phyloP scores from a whole-genome alignment of 2,329 filamentous ascomycete species.

The Alternaria sp. region DNA sequence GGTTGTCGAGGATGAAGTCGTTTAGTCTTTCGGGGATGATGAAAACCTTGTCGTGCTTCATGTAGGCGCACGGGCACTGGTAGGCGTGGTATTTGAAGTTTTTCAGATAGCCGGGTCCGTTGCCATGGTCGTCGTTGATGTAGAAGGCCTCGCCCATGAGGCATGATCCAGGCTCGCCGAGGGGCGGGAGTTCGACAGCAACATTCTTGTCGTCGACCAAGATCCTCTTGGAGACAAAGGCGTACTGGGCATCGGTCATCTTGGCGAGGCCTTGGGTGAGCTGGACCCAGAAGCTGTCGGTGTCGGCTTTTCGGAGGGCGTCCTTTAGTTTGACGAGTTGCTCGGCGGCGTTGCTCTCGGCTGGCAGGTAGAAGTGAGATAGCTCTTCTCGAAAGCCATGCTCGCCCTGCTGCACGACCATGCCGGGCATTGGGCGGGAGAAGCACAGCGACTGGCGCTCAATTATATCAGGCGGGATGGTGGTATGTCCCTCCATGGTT shows the following conservation, averaged over 20 bases:
- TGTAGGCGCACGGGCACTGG: constrained; percentile 71
- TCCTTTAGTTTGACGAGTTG: constrained; percentile 67
- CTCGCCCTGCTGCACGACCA: constrained; percentile 56
- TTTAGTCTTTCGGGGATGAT: constrained; percentile 69
- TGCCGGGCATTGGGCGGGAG: constrained; percentile 52
- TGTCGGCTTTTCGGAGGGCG: constrained; percentile 61
- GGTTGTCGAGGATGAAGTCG: constrained; percentile 67
- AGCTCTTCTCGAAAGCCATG: constrained; percentile 54
- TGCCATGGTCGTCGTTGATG: constrained; percentile 67
- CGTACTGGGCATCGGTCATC: constrained; percentile 71
- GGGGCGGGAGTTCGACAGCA: constrained; percentile 67
- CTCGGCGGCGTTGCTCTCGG: constrained; percentile 69
- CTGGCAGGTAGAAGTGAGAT: constrained; percentile 47
- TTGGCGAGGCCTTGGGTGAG: constrained; percentile 70
- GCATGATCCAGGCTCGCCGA: constrained; percentile 68
- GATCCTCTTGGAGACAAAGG: constrained; percentile 72
- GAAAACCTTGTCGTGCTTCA: constrained; percentile 76
- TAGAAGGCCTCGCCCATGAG: constrained; percentile 73
- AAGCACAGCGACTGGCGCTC: constrained; percentile 57
- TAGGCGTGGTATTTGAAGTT: constrained; percentile 72
- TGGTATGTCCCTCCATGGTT: constrained; percentile 43
- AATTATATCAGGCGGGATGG: constrained; percentile 51
- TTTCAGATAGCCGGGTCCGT: constrained; percentile 59
- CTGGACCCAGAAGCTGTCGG: constrained; percentile 69
- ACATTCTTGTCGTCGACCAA: constrained; percentile 66